Conservation (phyloP, 352 stramenopile species). For the Pythium sp. region DNA sequence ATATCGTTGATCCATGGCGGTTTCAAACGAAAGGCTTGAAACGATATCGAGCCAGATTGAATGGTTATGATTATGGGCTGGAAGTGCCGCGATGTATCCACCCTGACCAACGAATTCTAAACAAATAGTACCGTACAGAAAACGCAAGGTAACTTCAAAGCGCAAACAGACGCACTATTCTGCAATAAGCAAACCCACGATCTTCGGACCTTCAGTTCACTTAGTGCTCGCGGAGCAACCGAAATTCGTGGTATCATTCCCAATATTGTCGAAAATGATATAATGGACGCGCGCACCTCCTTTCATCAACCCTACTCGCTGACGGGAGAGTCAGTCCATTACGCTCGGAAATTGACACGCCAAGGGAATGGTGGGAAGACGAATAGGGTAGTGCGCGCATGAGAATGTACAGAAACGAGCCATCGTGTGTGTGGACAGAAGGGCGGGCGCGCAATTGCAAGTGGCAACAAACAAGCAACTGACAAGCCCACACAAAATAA, state of each 20-base stretch:
- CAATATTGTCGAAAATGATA: neutral
- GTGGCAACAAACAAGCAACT: neutral
- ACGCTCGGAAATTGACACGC: conserved; percentile 3
- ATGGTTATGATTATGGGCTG: neutral
- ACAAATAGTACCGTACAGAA: neutral
- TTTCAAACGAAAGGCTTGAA: too few species aligned
- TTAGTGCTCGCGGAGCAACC: neutral
- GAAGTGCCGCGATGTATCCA: neutral
- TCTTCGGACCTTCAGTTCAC: too few species aligned
- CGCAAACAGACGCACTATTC: neutral
- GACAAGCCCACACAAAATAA: neutral
- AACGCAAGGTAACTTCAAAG: neutral
- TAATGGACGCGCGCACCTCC: neutral
- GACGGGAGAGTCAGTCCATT: conserved; percentile 15
- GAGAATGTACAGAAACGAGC: neutral
- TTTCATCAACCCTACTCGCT: conserved; percentile 1
- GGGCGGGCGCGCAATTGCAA: neutral
- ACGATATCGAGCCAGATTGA: neutral
- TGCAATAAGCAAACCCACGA: too few species aligned
- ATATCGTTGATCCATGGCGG: too few species aligned
- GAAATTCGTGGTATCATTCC: neutral
- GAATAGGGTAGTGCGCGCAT: neutral
- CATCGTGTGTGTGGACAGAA: neutral
- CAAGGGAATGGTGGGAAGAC: neutral
- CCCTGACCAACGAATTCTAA: neutral